Base-by-base conservation (phyloP, 805 yeast genomes). In the Candida parachauliodes region DNA sequence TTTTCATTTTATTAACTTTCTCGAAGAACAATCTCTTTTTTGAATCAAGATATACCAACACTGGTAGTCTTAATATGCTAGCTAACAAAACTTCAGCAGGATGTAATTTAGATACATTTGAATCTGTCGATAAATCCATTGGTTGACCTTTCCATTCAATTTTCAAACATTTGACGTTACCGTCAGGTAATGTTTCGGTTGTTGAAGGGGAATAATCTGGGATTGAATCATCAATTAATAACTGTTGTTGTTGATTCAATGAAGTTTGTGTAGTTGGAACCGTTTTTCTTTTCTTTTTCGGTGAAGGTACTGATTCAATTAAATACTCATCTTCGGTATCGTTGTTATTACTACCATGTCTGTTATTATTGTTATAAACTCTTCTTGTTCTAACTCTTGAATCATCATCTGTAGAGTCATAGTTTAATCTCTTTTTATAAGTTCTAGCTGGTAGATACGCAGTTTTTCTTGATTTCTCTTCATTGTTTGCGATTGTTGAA, bases 141-240 rank as follows among this genome's bases (percentile, higher is more conserved):
- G 97, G 95, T 51, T 88, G 95, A 8, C 98, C 98, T 65, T 89
- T 91, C 98, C 98, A 91, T 59, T 91, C 98, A 24, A 94, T 85
- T 55, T 83, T 83, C 49, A 89, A 70, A 47, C 87, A 79, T 63
- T 83, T 80, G 40, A 74, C 65, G 51, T 79, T 81, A 32, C 55
- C 58, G 46, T 68, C 77, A 50, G 95, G 94, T 44, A 89, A 67
- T 1, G 83, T 70, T 3, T 41, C 35, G 2, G 68, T 51, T 10
- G 77, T 48, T 14, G 83, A 70, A 3, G 97, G 97, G n/a, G 87
- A 79, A 60, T 72, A 88, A 59, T 88, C 96, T 25, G 88, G 88
- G 39, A 89, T 64, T 19, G 78, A 64, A 54, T 80, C 83, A 72
- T 85, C 86, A 40, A 74, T 72, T 40, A 71, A 71, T n/a, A 74